These are phyloP conservation scores for Lipomyces kockii DNA, from an alignment of 805 yeast genomes.

Conservation along the genomic window DNA sequence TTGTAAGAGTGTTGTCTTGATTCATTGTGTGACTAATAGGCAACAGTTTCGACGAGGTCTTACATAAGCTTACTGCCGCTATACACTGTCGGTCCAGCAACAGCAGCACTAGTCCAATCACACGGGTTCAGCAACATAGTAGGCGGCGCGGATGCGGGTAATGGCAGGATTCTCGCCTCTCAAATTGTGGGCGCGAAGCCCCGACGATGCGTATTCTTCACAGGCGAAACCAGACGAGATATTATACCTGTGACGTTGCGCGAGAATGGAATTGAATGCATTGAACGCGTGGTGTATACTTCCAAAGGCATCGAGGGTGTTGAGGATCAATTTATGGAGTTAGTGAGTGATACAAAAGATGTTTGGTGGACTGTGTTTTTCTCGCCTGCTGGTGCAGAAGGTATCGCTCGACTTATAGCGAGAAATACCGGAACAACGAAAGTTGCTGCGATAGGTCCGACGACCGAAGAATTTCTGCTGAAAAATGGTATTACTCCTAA, in stretches of 20 bases:
- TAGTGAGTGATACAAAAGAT: conserved; percentile 39
- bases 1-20: not conserved
- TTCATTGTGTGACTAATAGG: not conserved
- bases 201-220: conserved; percentile 60
- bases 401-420: conserved; percentile 34
- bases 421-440: conserved; percentile 41
- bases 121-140: conserved; percentile 70
- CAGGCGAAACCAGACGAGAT: conserved; percentile 85
- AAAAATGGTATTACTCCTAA: conserved; percentile 60
- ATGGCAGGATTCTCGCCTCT: conserved; percentile 70
- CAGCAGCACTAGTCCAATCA: conserved; percentile 59
- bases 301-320: conserved; percentile 46
- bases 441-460: conserved; percentile 90
- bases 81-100: conserved; percentile 93
- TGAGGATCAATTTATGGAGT: conserved; percentile 30
- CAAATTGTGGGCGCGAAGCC: conserved; percentile 56
- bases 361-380: conserved; percentile 77
- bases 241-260: conserved; percentile 69
- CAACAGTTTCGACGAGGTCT: not conserved
- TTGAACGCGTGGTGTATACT: conserved; percentile 30
- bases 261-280: conserved; percentile 21
- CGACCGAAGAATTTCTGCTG: conserved; percentile 68
- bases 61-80: conserved; percentile 48
- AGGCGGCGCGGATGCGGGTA: conserved; percentile 81
- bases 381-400: conserved; percentile 85